Conservation (phyloP, 2,329 filamentous ascomycete species). For the Aspergillus felis region DNA sequence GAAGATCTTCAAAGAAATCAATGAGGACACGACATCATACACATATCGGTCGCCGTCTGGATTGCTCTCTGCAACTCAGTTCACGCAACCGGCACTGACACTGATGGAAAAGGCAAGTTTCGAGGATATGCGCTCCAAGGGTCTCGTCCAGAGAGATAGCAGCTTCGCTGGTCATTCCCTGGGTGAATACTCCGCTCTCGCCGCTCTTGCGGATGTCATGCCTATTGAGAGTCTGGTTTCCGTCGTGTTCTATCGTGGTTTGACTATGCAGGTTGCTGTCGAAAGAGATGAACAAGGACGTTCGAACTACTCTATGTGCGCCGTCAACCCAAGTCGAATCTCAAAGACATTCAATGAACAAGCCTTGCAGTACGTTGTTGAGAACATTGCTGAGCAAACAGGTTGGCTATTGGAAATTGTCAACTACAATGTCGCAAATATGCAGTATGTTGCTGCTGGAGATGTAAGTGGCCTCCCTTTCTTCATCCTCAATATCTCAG, state of each 20-base stretch:
- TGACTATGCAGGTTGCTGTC: constrained; percentile 99
- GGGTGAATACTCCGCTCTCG: constrained; percentile 95
- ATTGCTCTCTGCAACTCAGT: constrained; percentile 93
- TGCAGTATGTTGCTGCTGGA: constrained; percentile 66
- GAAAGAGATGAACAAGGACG: constrained; percentile 90
- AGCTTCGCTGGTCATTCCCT: constrained; percentile 97
- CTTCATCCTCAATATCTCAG: not conserved
- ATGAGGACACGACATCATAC: constrained; percentile 89
- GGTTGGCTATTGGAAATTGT: constrained; percentile 97
- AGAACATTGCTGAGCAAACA: constrained; percentile 90
- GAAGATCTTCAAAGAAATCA: constrained; percentile 98
- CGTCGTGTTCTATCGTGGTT: constrained; percentile 96
- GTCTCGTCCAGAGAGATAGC: constrained; percentile 91
- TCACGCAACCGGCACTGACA: constrained; percentile 94
- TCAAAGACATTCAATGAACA: constrained; percentile 99
- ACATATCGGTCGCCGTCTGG: constrained; percentile 95
- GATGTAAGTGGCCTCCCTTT: constrained; percentile 46
- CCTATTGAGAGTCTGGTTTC: constrained; percentile 98
- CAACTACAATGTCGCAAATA: constrained; percentile 78
- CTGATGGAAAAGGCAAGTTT: constrained; percentile 99
- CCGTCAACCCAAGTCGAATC: constrained; percentile 96
- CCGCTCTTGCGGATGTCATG: constrained; percentile 96
- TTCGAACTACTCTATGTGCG: constrained; percentile 99
- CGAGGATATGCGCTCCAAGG: constrained; percentile 97
- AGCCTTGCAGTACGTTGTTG: constrained; percentile 92